Conservation (phyloP, 805 yeast genomes). For the Teunomyces tritomae region DNA sequence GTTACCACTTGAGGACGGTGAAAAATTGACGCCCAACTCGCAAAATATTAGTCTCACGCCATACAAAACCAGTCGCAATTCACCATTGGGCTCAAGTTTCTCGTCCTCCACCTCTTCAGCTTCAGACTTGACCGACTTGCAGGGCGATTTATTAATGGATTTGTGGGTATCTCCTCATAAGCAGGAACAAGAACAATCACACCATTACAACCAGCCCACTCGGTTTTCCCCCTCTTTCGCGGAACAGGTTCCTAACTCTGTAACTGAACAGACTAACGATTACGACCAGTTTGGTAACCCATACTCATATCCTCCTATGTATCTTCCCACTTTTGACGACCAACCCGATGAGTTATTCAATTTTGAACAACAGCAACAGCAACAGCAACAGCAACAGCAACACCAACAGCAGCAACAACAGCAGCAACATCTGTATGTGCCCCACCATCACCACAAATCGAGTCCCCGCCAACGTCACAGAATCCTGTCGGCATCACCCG, state of each 20-base stretch:
- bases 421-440: not conserved
- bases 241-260: not conserved
- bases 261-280: constrained; percentile 3
- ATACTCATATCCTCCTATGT: constrained; percentile 1
- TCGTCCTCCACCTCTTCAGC: constrained; percentile 11
- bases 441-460: constrained; percentile 10
- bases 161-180: constrained; percentile 20
- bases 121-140: constrained; percentile 11
- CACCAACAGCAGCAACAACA: constrained; percentile 7
- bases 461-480: not conserved
- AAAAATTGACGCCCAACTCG: constrained; percentile 3
- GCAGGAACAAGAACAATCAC: constrained; percentile 7
- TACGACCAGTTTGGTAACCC: constrained; percentile 20
- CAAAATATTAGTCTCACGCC: not conserved
- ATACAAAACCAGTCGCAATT: not conserved
- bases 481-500: not conserved
- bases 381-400: constrained; percentile 8
- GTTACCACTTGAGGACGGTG: constrained; percentile 6
- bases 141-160: constrained; percentile 32
- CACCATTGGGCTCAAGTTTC: constrained; percentile 10
- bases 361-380: constrained; percentile 17
- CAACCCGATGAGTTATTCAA: constrained; percentile 17
- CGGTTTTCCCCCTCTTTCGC: not conserved
- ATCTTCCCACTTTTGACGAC: constrained; percentile 6
- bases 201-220: constrained; percentile 10